Conservation (phyloP, 140 eudicot genomes). For the Ambrosia hybrid region DNA sequence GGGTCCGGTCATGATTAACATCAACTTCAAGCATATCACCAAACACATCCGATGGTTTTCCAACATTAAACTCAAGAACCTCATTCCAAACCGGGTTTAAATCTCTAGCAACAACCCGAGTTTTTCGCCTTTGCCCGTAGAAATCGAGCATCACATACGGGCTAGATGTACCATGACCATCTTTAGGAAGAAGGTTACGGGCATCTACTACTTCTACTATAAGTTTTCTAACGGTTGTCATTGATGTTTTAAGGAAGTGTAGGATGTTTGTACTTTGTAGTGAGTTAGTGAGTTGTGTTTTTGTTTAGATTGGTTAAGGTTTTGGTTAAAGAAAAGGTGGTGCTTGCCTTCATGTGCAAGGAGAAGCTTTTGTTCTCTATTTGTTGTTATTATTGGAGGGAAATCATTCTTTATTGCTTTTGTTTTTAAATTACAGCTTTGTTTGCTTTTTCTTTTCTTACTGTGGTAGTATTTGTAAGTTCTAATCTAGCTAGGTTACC, state of each 20-base stretch:
- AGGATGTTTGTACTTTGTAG: background rate
- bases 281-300: background rate
- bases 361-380: slow-evolving; percentile 31
- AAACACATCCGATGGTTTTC: slow-evolving; percentile 64
- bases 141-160: slow-evolving; percentile 73
- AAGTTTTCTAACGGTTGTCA: slow-evolving; percentile 59
- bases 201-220: slow-evolving; percentile 80
- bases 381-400: slow-evolving; percentile 39
- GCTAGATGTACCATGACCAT: slow-evolving; percentile 80
- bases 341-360: slow-evolving; percentile 79
- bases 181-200: slow-evolving; percentile 56
- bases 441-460: slow-evolving; percentile 12
- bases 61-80: slow-evolving; percentile 65
- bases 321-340: slow-evolving; percentile 16
- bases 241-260: slow-evolving; percentile 10
- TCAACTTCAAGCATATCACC: slow-evolving; percentile 83
- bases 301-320: slow-evolving; percentile 4
- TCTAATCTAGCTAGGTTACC: background rate
- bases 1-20: slow-evolving; percentile 55
- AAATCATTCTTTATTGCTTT: slow-evolving; percentile 19
- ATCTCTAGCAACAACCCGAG: slow-evolving; percentile 54
- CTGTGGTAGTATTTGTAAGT: background rate
- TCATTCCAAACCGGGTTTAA: slow-evolving; percentile 88
- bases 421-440: slow-evolving; percentile 10
- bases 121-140: slow-evolving; percentile 72